Base-by-base conservation (phyloP, 1,139 yeast genomes). In the Geotrichum reessii region DNA sequence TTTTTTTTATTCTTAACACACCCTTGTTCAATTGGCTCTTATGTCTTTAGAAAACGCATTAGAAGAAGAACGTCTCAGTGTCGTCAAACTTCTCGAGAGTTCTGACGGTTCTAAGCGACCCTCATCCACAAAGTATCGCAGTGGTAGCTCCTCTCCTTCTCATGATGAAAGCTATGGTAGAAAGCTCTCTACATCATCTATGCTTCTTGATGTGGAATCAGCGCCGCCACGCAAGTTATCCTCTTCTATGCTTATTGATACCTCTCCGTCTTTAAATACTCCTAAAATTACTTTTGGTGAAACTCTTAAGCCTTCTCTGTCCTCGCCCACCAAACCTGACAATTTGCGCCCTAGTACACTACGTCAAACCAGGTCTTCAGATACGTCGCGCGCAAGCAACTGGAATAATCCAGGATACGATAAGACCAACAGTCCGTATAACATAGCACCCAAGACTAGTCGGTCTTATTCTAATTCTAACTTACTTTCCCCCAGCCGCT, bases 41-140 rank as follows among this genome's bases (percentile, higher is more conserved):
- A 78, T 78, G 81, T 78, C 81, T 5, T 64, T 78, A 31, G 80
- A 77, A 64, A 74, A 78, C 24, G 79, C 80, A 9, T 63, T 78
- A 37, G 80, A 78, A 58, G 80, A 77, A 57, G 81, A 78, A 62
- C 71, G 78, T 50, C 67, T 69, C 28, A 71, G 73, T 50, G 74
- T 78, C 56, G 67, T 77, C 21, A 72, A 72, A 58, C 68, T 73
- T 25, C 66, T 76, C 53, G 76, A 73, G 33, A 52, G 58, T 3
- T 55, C 55, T 11, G 46, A 28, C 19, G 24, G 8, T 17, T 27
- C 42, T 7, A 44, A 54, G 21, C 44, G 44, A 5, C 44, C 44
- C 19, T 37, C 44, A 3, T n/a, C 44, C 44, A 37, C 44, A n/a
- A 55, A 50, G 19, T 33, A 60, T 48, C 19, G 40, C 53, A 19